phyloP scores from a whole-genome alignment of 1,139 yeast genomes.

The Arxiozyma telluris region DNA sequence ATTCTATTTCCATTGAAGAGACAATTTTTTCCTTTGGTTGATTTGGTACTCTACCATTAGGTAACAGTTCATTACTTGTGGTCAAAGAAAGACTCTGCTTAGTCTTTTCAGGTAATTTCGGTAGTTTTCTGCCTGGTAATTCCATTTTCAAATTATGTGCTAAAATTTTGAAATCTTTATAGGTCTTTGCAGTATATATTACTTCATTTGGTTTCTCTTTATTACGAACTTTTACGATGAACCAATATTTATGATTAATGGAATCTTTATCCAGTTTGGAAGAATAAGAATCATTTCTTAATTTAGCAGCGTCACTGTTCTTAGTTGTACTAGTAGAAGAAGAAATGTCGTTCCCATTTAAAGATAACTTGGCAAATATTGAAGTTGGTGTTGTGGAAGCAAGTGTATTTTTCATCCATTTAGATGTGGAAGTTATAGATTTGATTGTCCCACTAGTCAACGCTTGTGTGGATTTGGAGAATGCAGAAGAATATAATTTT shows the following conservation, averaged over 20 bases:
- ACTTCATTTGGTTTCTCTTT: constrained; percentile 28
- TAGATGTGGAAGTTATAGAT: constrained; percentile 10
- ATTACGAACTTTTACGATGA: constrained; percentile 34
- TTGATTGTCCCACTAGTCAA: constrained; percentile 2
- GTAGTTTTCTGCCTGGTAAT: constrained; percentile 65
- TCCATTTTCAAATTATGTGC: constrained; percentile 42
- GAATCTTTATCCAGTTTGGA: background rate
- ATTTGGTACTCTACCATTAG: constrained; percentile 4
- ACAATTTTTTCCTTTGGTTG: constrained; percentile 17
- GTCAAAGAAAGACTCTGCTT: constrained; percentile 30
- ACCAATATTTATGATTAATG: constrained; percentile 23
- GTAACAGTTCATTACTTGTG: constrained; percentile 7
- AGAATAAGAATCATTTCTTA: no score
- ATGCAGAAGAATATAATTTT: constrained; percentile 5
- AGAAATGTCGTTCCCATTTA: background rate
- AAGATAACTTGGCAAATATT: constrained; percentile 26
- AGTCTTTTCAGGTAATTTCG: constrained; percentile 54
- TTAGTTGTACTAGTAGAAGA: background rate
- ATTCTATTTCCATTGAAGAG: constrained; percentile 5
- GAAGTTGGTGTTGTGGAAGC: constrained; percentile 18
- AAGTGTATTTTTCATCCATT: constrained; percentile 30
- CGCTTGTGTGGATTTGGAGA: constrained; percentile 3
- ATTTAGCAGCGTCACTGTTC: no score
- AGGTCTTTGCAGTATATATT: constrained; percentile 51
- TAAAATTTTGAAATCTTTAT: constrained; percentile 54